Evolutionary conservation across 2,329 filamentous ascomycete genomes (phyloP), one percentile per base, ranked within the genome.

Genomic region (Diaporthe ilicicola): DNA sequence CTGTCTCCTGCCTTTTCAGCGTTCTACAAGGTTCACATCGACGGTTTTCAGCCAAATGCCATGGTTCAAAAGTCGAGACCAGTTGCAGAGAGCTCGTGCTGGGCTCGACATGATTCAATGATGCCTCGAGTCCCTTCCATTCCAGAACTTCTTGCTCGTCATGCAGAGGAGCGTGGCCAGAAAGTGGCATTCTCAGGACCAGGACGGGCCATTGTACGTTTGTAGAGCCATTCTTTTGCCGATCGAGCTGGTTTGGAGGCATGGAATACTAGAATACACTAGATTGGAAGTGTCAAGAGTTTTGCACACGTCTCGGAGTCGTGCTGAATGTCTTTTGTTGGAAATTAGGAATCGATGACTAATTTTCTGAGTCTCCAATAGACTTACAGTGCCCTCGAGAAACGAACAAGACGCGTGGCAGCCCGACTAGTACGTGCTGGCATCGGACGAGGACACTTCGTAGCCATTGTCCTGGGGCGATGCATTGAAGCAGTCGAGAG

Each of bases 401-500:
- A 19, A 32, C 37, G 66, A 24, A 62, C 66, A 0, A 50, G 39
- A n/a, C 66, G 44, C 27, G 50, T 61, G 6, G 66, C 66, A 10
- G 32, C 4, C 4, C 42, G 24, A 4, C 4, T 69, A 9, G 44
- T 17, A 7, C 29, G 32, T 2, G n/a, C 54, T 3, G 54, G 42
- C 5, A 29, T 69, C 17, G 27, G 39, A 5, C 27, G 66, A 32
- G 66, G 66, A 7, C 29, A 69, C 10, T 48, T 44, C 34, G 66
- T 62, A 7, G 54, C 54, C 17, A 15, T 69, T 12, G 32, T 69
- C 9, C 32, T 69, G 27, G 53, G 66, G 1, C 61, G 54, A 56
- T 61, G 66, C 32, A 19, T 69, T 17, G 66, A 69, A n/a, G 54
- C 66, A 10, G 32, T 69, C 44, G 66, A 69, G 22, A 61, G 66